A percentile compares a stretch with the other conserved stretches of the same genome.
These are phyloP conservation scores for Salix arbutifolia DNA, from an alignment of 345 rosid species.

Conservation along the genomic window DNA sequence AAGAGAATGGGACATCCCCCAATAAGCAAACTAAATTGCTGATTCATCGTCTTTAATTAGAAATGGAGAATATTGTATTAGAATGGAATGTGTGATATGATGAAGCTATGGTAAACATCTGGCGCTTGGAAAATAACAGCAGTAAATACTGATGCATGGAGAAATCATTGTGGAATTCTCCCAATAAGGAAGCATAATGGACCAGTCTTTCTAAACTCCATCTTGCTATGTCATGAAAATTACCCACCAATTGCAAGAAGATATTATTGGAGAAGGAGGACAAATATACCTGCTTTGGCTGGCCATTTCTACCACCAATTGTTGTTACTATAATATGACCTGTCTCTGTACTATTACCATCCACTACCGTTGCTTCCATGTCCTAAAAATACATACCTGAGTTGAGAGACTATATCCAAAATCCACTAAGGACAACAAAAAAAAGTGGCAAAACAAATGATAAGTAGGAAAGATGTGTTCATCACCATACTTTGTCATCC, in stretches of 20 bases:
- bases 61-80: background rate
- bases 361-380: conserved; percentile 84
- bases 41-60: background rate
- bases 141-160: background rate
- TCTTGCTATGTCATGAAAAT: background rate
- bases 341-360: conserved; percentile 86
- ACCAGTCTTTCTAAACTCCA: background rate
- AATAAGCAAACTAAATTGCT: background rate
- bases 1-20: background rate
- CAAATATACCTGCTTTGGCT: conserved; percentile 75
- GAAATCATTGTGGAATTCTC: background rate
- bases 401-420: background rate
- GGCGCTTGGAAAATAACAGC: background rate
- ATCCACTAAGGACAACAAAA: background rate
- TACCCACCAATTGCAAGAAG: background rate
- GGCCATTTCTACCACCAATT: conserved; percentile 95
- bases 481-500: conserved; percentile 38
- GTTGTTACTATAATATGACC: conserved; percentile 96
- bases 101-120: background rate
- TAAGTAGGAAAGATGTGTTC: background rate
- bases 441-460: background rate
- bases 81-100: background rate
- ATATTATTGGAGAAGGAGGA: background rate
- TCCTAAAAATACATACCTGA: conserved; percentile 42
- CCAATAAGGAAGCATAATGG: background rate